phyloP scores from a whole-genome alignment of 805 yeast species.

The Saturnispora serradocipensis region DNA sequence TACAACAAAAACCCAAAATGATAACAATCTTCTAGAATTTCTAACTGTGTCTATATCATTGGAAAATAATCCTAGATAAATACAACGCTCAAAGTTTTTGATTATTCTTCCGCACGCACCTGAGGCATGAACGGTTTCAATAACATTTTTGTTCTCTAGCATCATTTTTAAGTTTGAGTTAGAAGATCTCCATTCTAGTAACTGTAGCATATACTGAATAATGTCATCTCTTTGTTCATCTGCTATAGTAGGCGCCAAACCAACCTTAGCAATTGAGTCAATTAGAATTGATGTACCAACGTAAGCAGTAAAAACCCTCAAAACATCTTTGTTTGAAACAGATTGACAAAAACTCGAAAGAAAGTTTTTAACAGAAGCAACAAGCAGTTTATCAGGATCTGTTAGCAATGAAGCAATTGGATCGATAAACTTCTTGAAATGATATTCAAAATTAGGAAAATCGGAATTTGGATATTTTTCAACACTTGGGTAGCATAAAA shows the following conservation, averaged over 20 bases:
- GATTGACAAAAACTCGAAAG: slow-evolving; percentile 26
- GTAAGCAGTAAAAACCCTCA: slow-evolving; percentile 28
- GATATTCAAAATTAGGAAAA: slow-evolving; percentile 15
- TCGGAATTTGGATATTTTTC: slow-evolving; percentile 6
- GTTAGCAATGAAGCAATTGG: slow-evolving; percentile 32
- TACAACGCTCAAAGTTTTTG: slow-evolving; percentile 40
- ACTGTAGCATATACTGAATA: slow-evolving; percentile 31
- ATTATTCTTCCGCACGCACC: slow-evolving; percentile 27
- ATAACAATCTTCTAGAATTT: slow-evolving; percentile 35
- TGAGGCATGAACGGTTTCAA: slow-evolving; percentile 14
- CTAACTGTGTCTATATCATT: slow-evolving; percentile 42
- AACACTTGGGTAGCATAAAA: slow-evolving; percentile 20
- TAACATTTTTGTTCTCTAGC: slow-evolving; percentile 3
- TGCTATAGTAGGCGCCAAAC: slow-evolving; percentile 18
- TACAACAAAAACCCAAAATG: slow-evolving; percentile 17
- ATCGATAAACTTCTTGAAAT: slow-evolving; percentile 16
- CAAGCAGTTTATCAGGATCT: slow-evolving; percentile 29
- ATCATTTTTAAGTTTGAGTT: slow-evolving; percentile 10
- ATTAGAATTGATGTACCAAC: slow-evolving; percentile 32
- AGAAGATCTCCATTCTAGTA: slow-evolving; percentile 29
- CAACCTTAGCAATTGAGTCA: slow-evolving; percentile 28
- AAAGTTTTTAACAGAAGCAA: slow-evolving; percentile 30
- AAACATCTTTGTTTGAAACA: slow-evolving; percentile 24
- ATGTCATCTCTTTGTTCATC: slow-evolving; percentile 23
- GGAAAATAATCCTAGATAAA: slow-evolving; percentile 43